Conservation (phyloP, 78 protist species). For the Dictyostelium intermedium region DNA sequence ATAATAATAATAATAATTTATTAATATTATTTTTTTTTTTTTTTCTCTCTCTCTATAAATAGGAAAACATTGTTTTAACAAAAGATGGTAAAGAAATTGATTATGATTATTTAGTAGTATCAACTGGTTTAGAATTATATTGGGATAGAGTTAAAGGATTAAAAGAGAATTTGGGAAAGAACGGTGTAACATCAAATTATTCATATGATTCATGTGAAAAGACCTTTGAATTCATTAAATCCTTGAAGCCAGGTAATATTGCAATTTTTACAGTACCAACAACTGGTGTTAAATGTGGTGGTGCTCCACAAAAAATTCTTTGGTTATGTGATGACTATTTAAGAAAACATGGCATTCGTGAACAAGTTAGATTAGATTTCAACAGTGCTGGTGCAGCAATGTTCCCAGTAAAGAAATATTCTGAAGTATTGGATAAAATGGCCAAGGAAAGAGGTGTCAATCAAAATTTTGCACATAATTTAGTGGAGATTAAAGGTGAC, state of each 20-base stretch:
- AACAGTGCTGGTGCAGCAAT: slow-evolving; percentile 54
- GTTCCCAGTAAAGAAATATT: slow-evolving; percentile 82
- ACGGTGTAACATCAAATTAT: slow-evolving; percentile 84
- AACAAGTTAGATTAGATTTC: slow-evolving; percentile 45
- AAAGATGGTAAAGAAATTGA: slow-evolving; percentile 57
- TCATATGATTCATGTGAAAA: slow-evolving; percentile 50
- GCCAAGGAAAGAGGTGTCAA: slow-evolving; percentile 19
- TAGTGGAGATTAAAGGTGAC: slow-evolving; percentile 69
- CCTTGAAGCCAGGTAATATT: slow-evolving; percentile 34
- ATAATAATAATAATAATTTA: not conserved
- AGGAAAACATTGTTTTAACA: slow-evolving; percentile 30
- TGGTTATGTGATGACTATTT: slow-evolving; percentile 79
- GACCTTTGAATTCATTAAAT: slow-evolving; percentile 49
- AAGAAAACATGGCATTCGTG: slow-evolving; percentile 34
- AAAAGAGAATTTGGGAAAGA: slow-evolving; percentile 78
- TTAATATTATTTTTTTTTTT: not conserved
- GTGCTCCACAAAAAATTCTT: slow-evolving; percentile 90
- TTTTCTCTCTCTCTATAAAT: not conserved
- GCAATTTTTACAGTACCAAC: slow-evolving; percentile 85
- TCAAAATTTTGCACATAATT: slow-evolving; percentile 17
- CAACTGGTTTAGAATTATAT: slow-evolving; percentile 79
- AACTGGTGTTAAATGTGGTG: slow-evolving; percentile 86
- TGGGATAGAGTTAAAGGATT: slow-evolving; percentile 84
- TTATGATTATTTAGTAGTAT: slow-evolving; percentile 82
- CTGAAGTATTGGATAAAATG: slow-evolving; percentile 51